These are phyloP conservation scores for Endoconidiophora laricicola DNA, from an alignment of 2,329 filamentous ascomycete genomes.

Conservation along the genomic window DNA sequence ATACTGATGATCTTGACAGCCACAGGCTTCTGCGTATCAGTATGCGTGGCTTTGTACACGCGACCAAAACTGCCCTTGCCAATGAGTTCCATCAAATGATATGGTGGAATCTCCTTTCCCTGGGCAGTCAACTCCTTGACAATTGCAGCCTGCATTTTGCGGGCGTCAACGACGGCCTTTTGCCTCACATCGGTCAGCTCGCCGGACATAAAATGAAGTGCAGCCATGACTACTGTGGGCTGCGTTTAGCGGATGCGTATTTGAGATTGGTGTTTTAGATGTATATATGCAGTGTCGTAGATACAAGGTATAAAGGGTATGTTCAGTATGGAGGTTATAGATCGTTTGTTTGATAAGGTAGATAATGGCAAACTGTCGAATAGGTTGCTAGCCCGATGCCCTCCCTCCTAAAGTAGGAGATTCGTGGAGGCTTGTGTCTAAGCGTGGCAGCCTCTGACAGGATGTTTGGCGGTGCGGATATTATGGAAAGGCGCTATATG, in stretches of 20 bases:
- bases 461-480: background rate
- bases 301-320: background rate
- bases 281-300: background rate
- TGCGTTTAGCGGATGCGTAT: background rate
- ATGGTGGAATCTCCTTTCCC: conserved; percentile 38
- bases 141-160: conserved; percentile 43
- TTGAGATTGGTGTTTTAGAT: too few species aligned
- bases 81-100: conserved; percentile 45
- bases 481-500: background rate
- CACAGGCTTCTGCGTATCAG: conserved; percentile 30
- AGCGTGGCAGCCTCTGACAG: too few species aligned
- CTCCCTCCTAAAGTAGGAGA: too few species aligned
- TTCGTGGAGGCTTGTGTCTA: too few species aligned
- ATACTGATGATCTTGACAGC: conserved; percentile 64
- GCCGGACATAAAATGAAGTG: conserved; percentile 10
- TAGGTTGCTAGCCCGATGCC: too few species aligned
- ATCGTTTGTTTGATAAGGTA: background rate
- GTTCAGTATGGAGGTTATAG: background rate
- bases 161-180: conserved; percentile 42
- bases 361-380: too few species aligned
- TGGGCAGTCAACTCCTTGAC: conserved; percentile 39
- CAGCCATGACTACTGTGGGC: conserved; percentile 1
- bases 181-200: conserved; percentile 10
- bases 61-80: conserved; percentile 50
- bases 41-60: conserved; percentile 40